Evolutionary conservation across 192 early-diverging fungal genomes (phyloP).

Genomic region (Diversispora eburnea): DNA sequence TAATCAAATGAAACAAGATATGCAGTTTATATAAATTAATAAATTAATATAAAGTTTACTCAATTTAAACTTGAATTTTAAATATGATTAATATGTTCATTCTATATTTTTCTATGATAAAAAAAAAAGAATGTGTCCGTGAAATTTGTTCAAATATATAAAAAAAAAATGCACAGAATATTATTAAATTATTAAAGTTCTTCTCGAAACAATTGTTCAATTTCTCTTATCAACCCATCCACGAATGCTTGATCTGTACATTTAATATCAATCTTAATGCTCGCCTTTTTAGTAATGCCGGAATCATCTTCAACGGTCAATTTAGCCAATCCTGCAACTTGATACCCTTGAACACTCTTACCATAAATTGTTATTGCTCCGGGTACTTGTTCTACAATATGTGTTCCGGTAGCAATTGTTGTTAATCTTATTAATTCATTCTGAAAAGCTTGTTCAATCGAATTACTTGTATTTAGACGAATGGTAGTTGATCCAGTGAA

Average conservation of each 20-base stretch:
- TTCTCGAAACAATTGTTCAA: slow-evolving; percentile 27
- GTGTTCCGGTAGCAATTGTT: slow-evolving; percentile 40
- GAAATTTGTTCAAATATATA: too few relatives aligned
- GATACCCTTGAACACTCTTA: slow-evolving; percentile 50
- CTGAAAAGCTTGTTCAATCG: slow-evolving; percentile 42
- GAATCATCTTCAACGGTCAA: background rate
- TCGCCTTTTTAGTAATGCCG: slow-evolving; percentile 22
- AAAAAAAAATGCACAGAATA: background rate
- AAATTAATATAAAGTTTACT: too few relatives aligned
- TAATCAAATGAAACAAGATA: too few relatives aligned
- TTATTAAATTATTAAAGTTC: background rate
- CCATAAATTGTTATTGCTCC: slow-evolving; percentile 60
- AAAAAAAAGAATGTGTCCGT: too few relatives aligned
- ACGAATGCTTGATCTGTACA: slow-evolving; percentile 54
- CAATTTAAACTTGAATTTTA: too few relatives aligned
- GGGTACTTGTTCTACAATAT: slow-evolving; percentile 55
- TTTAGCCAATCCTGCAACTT: slow-evolving; percentile 57
- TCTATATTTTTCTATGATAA: too few relatives aligned
- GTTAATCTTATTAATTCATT: slow-evolving; percentile 48
- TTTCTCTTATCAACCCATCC: slow-evolving; percentile 41
- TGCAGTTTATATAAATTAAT: too few relatives aligned
- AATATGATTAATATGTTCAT: too few relatives aligned
- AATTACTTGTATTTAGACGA: slow-evolving; percentile 31
- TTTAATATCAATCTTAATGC: slow-evolving; percentile 52
- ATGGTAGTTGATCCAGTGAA: slow-evolving; percentile 42